Evolutionary conservation across 345 rosid genomes (phyloP), one percentile per base, ranked within the genome.

Genomic region (Geranium rotundifolium): DNA sequence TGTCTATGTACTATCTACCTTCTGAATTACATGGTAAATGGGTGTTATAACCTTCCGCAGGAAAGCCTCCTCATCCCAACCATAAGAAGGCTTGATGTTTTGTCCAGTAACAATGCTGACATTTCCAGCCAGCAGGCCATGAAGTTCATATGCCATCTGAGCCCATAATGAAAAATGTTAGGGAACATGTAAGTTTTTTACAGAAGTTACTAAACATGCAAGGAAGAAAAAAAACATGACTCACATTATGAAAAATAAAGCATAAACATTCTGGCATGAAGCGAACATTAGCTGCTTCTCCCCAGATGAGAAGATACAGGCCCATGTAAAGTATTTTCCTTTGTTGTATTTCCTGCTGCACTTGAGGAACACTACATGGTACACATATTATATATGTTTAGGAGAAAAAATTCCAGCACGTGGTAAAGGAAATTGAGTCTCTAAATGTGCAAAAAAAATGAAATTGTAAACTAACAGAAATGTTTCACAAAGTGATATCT

Each of bases 111-210:
- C 97, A 56, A 93, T 93, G 74, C 99, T 88, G 68, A 93, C 96
- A 77, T 93, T 93, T 74, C 99, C 97, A 61, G 96, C 95, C 84
- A 93, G 69, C 69, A 93, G 84, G 67, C 96, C 96, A 69, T 90
- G 96, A 70, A 93, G 96, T 76, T 93, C 99, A 77, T 90, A 90
- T 64, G 99, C 97, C 99, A 93, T 90, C 97, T 93, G 84, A 72
- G 57, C 58, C 73, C 54, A 71, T 37, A 56, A 10, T 54, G 46
- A 54, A 41, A 29, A 61, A 39, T 60, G 65, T 54, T 67, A 65
- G 29, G 8, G 31, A 62, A 17, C 15, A 54, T 19, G 23, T 19
- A 57, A 18, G 3, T 18, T 29, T 41, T 12, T 59, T 61, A 34
- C 41, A 34, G 58, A 63, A 13, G 61, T 19, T 41, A 64, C 18